Percentiles rank a stretch among this genome's conserved stretches.
These are phyloP conservation scores for Rhododendron williamsianum DNA, from an alignment of 148 eudicot genomes.

Conservation along the genomic window DNA sequence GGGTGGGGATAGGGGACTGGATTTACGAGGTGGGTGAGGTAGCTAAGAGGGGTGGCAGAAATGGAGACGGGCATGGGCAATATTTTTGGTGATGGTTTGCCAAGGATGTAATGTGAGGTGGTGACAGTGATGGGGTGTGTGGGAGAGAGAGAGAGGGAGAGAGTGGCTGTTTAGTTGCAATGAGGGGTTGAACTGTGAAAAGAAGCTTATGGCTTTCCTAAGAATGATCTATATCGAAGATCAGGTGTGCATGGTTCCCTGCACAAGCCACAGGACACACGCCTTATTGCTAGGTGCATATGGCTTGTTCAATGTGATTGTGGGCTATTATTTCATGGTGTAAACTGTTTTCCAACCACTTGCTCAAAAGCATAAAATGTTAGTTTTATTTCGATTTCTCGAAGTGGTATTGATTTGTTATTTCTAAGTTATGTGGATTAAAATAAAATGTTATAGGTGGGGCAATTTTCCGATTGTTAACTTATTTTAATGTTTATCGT, in stretches of 20 bases:
- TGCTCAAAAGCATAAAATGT: neutral
- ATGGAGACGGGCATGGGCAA: neutral
- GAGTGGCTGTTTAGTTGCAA: neutral
- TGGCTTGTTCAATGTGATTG: neutral
- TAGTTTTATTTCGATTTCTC: neutral
- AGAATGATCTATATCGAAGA: neutral
- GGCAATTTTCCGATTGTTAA: neutral
- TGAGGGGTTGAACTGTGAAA: neutral
- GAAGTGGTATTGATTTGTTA: neutral
- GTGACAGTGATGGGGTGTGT: neutral
- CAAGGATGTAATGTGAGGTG: neutral
- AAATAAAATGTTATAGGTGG: neutral
- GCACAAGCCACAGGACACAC: neutral
- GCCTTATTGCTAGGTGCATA: neutral
- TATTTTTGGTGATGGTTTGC: neutral
- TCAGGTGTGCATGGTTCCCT: neutral
- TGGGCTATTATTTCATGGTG: neutral
- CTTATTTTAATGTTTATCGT: neutral
- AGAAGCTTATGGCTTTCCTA: slow-evolving; percentile 1
- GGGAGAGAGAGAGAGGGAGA: neutral
- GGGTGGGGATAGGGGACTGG: neutral
- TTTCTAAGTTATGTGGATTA: neutral
- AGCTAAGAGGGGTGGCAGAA: neutral
- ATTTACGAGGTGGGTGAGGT: neutral
- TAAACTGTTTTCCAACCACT: neutral